Conservation (phyloP, 2,329 filamentous ascomycete species). For the Fusarium austroafricanum region DNA sequence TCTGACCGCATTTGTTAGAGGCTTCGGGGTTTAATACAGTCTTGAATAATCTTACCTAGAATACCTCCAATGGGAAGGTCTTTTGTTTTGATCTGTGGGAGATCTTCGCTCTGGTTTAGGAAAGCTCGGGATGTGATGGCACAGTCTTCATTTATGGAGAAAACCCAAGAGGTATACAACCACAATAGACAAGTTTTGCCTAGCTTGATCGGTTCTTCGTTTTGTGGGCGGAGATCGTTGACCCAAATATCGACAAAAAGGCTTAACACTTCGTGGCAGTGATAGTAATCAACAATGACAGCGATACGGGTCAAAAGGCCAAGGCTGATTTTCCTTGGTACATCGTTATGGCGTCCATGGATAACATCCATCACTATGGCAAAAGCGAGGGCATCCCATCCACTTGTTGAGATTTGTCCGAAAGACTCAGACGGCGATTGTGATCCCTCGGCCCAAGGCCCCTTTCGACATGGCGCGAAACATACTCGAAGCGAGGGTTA, state of each 20-base stretch:
- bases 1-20: no score
- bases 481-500: rapidly evolving
- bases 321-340: not conserved
- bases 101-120: no score
- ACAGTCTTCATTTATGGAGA: rapidly evolving
- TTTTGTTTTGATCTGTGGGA: no score
- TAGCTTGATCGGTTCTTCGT: no score
- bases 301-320: not conserved
- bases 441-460: not conserved
- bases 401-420: not conserved
- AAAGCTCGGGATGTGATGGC: no score
- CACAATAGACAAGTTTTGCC: no score
- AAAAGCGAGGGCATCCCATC: not conserved
- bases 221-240: no score
- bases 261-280: not conserved
- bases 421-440: not conserved
- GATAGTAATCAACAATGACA: constrained; percentile 20
- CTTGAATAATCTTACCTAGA: not conserved
- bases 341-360: not conserved
- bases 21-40: no score
- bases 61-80: rapidly evolving
- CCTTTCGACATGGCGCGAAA: not conserved
- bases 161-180: not conserved
- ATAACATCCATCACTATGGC: not conserved
- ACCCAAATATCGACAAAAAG: not conserved